Evolutionary conservation across 441 rosid genomes (phyloP).

Genomic region (Euphorbia corollata): DNA sequence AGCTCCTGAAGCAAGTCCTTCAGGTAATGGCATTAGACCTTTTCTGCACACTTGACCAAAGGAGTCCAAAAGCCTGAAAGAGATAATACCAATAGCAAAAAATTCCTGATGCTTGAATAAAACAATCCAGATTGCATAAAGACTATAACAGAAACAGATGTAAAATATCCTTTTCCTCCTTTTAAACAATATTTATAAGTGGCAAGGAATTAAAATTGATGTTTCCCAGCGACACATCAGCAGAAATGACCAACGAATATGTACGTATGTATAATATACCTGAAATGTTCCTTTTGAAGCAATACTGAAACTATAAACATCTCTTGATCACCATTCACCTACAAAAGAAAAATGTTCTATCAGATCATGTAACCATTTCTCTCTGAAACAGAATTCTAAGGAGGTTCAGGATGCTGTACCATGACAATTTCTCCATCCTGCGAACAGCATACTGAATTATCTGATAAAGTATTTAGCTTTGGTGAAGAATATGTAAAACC

Average conservation of each 20-base stretch:
- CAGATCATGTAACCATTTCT: constrained; percentile 7
- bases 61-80: constrained; percentile 47
- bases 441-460: constrained; percentile 52
- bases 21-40: constrained; percentile 34
- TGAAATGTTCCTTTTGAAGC: constrained; percentile 49
- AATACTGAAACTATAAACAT: constrained; percentile 50
- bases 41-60: constrained; percentile 55
- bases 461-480: constrained; percentile 40
- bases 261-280: constrained; percentile 27
- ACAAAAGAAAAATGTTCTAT: constrained; percentile 15
- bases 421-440: constrained; percentile 66
- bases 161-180: not conserved
- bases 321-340: constrained; percentile 83
- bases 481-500: constrained; percentile 50
- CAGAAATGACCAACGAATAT: not conserved
- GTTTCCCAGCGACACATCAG: not conserved
- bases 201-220: not conserved
- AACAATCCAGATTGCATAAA: not conserved
- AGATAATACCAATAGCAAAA: not conserved
- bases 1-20: constrained; percentile 28
- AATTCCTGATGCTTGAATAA: constrained; percentile 7
- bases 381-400: constrained; percentile 14
- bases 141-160: not conserved
- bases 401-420: constrained; percentile 35
- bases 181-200: not conserved